A percentile compares a stretch with the other conserved stretches of the same genome.
Conservation (phyloP, 495 filamentous ascomycete genomes). For the Neurospora hispaniola region DNA sequence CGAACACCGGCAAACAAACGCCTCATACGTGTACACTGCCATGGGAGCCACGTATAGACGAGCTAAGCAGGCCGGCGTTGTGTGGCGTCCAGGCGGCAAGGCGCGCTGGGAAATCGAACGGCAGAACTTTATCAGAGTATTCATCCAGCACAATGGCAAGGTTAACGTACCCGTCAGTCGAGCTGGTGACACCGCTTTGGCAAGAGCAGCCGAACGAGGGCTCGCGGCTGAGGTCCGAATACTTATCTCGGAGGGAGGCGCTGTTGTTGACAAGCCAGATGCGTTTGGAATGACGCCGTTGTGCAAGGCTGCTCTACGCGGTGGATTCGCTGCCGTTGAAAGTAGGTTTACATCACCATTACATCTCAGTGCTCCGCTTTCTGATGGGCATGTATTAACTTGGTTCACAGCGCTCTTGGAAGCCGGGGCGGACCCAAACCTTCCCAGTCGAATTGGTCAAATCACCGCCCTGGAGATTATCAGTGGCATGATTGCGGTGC, state of each 20-base stretch:
- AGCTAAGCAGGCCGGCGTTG: neutral
- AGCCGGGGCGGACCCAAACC: neutral
- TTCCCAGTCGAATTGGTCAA: neutral
- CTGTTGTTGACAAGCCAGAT: conserved; percentile 1
- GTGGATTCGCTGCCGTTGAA: neutral
- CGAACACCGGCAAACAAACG: neutral
- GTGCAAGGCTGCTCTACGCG: neutral
- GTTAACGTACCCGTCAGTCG: neutral
- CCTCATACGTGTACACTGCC: neutral
- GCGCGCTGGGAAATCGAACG: neutral
- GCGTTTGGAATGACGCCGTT: neutral
- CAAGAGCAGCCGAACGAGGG: neutral
- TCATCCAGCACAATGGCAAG: neutral
- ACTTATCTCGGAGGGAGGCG: conserved; percentile 1
- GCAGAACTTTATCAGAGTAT: neutral
- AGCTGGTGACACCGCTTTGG: neutral
- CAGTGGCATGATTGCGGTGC: neutral
- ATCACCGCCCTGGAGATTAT: neutral
- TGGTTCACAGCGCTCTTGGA: neutral
- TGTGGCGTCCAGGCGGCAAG: neutral
- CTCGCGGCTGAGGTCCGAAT: neutral
- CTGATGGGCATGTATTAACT: neutral
- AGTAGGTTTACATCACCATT: neutral
- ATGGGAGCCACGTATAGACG: neutral
- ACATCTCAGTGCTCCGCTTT: neutral